phyloP scores from a whole-genome alignment of 179 eudicot species.

The Silene coronaria region DNA sequence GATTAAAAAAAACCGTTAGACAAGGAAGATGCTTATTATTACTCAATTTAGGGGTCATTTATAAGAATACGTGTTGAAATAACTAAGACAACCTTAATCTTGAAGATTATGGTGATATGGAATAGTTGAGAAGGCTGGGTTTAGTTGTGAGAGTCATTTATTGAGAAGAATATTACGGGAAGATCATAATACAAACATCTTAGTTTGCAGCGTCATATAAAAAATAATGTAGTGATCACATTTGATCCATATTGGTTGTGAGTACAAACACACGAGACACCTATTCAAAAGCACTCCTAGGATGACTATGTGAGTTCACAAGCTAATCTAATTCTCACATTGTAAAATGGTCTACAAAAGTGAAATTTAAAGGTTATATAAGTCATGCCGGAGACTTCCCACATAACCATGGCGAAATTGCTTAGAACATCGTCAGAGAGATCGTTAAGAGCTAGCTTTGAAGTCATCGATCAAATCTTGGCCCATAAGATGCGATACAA shows the following conservation, averaged over 20 bases:
- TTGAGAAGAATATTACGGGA: neutral
- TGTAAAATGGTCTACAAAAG: too few relatives aligned
- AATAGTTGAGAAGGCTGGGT: neutral
- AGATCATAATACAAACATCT: neutral
- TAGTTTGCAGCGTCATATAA: neutral
- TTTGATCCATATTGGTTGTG: too few relatives aligned
- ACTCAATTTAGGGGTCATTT: neutral
- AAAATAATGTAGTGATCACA: too few relatives aligned
- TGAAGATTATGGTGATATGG: neutral
- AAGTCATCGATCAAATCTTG: neutral
- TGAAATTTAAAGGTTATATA: too few relatives aligned
- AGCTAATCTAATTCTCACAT: too few relatives aligned
- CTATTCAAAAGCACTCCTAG: too few relatives aligned
- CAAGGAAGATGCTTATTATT: neutral
- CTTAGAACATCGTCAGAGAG: neutral
- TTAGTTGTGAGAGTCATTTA: neutral
- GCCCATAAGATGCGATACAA: neutral
- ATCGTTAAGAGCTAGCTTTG: neutral
- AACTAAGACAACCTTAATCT: neutral
- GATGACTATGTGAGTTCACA: too few relatives aligned
- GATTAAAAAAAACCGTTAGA: neutral
- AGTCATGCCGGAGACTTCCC: too few relatives aligned
- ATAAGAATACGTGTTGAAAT: neutral
- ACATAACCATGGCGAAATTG: neutral
- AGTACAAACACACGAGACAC: too few relatives aligned